Evolutionary conservation across 768 basidiomycete species (phyloP).

Genomic region (Tephrocybe sp.): DNA sequence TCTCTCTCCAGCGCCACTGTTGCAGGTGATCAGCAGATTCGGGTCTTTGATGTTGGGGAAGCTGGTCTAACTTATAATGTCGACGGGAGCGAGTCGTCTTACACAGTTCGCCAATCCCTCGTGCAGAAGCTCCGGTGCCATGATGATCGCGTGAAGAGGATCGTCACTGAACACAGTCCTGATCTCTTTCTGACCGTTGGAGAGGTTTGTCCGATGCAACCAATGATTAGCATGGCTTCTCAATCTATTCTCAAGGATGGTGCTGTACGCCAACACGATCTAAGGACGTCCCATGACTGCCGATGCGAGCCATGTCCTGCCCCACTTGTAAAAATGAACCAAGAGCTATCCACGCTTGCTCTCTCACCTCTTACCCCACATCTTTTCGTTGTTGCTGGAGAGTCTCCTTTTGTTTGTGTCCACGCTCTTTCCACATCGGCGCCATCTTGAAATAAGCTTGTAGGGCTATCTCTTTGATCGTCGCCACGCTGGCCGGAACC

Average conservation of each 20-base stretch:
- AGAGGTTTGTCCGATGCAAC: slow-evolving; percentile 48
- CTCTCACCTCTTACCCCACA: slow-evolving; percentile 79
- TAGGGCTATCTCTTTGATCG: slow-evolving; percentile 86
- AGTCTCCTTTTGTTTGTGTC: slow-evolving; percentile 67
- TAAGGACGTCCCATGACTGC: slow-evolving; percentile 73
- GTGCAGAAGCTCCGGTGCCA: slow-evolving; percentile 70
- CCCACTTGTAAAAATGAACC: slow-evolving; percentile 64
- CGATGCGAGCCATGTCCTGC: slow-evolving; percentile 56
- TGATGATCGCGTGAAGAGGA: slow-evolving; percentile 67
- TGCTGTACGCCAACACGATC: slow-evolving; percentile 84
- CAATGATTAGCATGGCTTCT: not conserved
- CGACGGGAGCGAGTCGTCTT: slow-evolving; percentile 44
- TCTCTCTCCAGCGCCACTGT: slow-evolving; percentile 57
- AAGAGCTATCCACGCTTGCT: slow-evolving; percentile 71
- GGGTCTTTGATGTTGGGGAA: slow-evolving; percentile 72
- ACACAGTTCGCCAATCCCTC: slow-evolving; percentile 46
- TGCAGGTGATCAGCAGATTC: slow-evolving; percentile 74
- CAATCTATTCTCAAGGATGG: slow-evolving; percentile 58
- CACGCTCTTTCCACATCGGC: not conserved
- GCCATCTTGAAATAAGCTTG: not conserved
- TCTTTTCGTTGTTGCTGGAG: slow-evolving; percentile 84
- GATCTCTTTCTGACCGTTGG: slow-evolving; percentile 76
- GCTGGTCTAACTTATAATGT: slow-evolving; percentile 29
- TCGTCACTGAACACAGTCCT: slow-evolving; percentile 78
- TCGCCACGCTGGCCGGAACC: slow-evolving; percentile 60